Conservation (phyloP, 768 basidiomycete species). For the Suillus tomentosus region DNA sequence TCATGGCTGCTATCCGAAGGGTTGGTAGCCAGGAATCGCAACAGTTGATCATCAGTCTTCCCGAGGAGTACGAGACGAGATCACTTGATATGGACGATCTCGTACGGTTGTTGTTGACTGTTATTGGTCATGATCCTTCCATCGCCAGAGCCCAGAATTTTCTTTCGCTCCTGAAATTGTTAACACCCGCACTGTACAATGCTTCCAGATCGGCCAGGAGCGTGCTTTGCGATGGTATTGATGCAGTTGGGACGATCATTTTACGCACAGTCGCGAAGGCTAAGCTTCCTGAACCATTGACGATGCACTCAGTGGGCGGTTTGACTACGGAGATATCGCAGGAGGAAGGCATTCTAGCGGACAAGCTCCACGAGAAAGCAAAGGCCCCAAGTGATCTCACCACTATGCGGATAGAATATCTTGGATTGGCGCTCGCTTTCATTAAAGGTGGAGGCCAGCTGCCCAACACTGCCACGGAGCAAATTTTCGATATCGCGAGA, state of each 20-base stretch:
- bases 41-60: constrained; percentile 47
- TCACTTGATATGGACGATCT: constrained; percentile 64
- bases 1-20: constrained; percentile 56
- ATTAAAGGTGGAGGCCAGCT: constrained; percentile 51
- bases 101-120: constrained; percentile 72
- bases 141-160: constrained; percentile 72
- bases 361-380: constrained; percentile 42
- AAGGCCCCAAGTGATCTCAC: constrained; percentile 54
- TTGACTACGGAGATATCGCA: constrained; percentile 13
- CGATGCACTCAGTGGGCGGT: constrained; percentile 22
- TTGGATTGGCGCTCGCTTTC: constrained; percentile 54
- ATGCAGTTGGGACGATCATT: constrained; percentile 63
- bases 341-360: constrained; percentile 36
- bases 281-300: constrained; percentile 40
- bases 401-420: constrained; percentile 66
- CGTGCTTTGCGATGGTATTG: constrained; percentile 66
- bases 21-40: constrained; percentile 41
- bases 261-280: constrained; percentile 44
- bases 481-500: constrained; percentile 57
- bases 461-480: constrained; percentile 40
- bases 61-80: constrained; percentile 57
- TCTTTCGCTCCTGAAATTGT: constrained; percentile 57
- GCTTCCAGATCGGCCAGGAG: constrained; percentile 52
- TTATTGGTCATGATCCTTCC: constrained; percentile 74
- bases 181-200: constrained; percentile 60